Evolutionary conservation across 2,329 filamentous ascomycete species (phyloP).

Genomic region (Coniosporium tulheliwenetii): DNA sequence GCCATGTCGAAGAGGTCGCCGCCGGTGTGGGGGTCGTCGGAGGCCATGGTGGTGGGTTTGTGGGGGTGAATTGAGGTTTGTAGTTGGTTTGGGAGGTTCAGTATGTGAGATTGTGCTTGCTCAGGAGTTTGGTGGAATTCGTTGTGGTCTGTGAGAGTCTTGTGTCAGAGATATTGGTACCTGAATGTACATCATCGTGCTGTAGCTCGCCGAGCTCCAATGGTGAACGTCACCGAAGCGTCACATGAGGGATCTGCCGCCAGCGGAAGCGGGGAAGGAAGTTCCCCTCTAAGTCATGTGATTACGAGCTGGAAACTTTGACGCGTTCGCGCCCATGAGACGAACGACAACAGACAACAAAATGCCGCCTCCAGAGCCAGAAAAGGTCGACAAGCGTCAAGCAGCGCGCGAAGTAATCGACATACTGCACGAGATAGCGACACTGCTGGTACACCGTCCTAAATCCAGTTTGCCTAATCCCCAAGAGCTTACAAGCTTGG

Average conservation of each 20-base stretch:
- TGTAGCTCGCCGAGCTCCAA: no score
- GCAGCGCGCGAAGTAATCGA: slow-evolving; percentile 72
- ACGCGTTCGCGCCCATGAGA: not conserved
- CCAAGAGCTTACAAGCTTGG: not conserved
- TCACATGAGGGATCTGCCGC: no score
- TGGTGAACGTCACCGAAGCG: no score
- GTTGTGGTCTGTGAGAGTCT: no score
- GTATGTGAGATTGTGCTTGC: no score
- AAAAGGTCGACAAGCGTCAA: slow-evolving; percentile 50
- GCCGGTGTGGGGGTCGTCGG: slow-evolving; percentile 5
- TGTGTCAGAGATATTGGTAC: no score
- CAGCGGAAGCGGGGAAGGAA: no score
- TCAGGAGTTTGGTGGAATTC: no score
- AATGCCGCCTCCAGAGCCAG: slow-evolving; percentile 8
- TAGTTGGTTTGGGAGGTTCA: not conserved
- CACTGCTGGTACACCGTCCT: slow-evolving; percentile 54
- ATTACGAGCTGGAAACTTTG: no score
- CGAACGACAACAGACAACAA: not conserved
- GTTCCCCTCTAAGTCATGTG: no score
- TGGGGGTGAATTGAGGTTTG: not conserved
- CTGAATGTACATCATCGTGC: no score
- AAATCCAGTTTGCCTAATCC: not conserved
- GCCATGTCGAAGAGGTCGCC: slow-evolving; percentile 22
- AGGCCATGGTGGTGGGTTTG: not conserved
- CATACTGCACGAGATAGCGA: slow-evolving; percentile 73